phyloP scores from a whole-genome alignment of 129 eudicot species.

The carrot (Daucus carota) region DNA sequence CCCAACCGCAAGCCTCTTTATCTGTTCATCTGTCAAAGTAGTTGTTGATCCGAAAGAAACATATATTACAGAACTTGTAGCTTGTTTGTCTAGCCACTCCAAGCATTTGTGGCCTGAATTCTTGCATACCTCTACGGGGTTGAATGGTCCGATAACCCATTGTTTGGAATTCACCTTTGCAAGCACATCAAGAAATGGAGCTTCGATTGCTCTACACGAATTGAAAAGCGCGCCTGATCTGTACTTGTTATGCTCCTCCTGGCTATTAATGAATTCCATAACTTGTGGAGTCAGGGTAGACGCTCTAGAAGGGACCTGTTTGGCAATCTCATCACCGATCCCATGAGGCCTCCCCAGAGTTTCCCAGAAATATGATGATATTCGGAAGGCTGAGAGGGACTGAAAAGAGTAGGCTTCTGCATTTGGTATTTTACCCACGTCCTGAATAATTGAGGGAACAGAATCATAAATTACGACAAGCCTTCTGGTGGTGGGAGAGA shows the following conservation, averaged over 20 bases:
- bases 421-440: not conserved
- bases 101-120: not conserved
- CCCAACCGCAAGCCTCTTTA: not conserved
- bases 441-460: not conserved
- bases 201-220: not conserved
- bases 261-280: not conserved
- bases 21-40: not conserved
- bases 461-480: not conserved
- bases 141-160: not conserved
- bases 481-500: not conserved
- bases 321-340: not conserved
- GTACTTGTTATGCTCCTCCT: not conserved
- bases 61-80: not conserved
- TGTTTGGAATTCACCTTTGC: not conserved
- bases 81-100: not conserved
- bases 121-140: not conserved
- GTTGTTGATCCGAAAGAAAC: not conserved
- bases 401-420: conserved; percentile 1
- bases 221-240: not conserved
- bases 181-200: not conserved
- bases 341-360: not conserved
- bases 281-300: not conserved
- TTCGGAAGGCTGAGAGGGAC: not conserved
- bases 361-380: not conserved
- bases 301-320: not conserved